These are phyloP conservation scores for Exophiala alcalophila DNA, from an alignment of 2,329 filamentous ascomycete genomes.

Conservation along the genomic window DNA sequence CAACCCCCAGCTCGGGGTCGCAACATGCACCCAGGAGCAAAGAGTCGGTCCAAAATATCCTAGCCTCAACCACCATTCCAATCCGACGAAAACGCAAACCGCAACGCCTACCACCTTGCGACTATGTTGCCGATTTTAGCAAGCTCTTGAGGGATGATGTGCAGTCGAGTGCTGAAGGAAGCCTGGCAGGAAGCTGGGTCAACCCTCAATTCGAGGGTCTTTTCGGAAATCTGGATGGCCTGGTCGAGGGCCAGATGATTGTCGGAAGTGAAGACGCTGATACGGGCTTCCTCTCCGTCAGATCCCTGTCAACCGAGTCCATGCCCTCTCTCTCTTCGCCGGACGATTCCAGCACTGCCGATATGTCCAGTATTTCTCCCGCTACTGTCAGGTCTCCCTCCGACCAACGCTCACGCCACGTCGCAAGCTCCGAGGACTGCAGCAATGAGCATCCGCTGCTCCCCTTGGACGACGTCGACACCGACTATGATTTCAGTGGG, in stretches of 20 bases:
- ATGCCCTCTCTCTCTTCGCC: conserved; percentile 53
- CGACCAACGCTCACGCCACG: conserved; percentile 46
- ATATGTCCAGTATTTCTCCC: conserved; percentile 43
- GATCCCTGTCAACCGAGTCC: conserved; percentile 58
- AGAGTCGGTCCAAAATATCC: conserved; percentile 36
- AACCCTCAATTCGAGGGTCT: conserved; percentile 54
- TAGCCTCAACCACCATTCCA: conserved; percentile 60
- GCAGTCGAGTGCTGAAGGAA: conserved; percentile 48
- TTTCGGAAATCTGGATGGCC: conserved; percentile 53
- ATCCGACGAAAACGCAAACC: conserved; percentile 45
- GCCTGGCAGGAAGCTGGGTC: conserved; percentile 38
- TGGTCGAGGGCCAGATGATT: conserved; percentile 39
- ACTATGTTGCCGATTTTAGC: conserved; percentile 51
- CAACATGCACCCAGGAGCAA: conserved; percentile 15
- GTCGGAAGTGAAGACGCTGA: conserved; percentile 44
- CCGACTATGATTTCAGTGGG: conserved; percentile 28
- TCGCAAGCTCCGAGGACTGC: conserved; percentile 55
- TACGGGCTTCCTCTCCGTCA: conserved; percentile 43
- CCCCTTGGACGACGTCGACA: conserved; percentile 36
- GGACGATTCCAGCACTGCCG: conserved; percentile 45
- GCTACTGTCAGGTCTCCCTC: conserved; percentile 37
- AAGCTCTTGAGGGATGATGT: conserved; percentile 55
- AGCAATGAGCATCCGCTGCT: conserved; percentile 57
- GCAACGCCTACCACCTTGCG: conserved; percentile 40
- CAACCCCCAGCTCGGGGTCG: neutral